Base-by-base conservation (phyloP, 2,329 filamentous ascomycete genomes). In the Claviceps quebecensis region DNA sequence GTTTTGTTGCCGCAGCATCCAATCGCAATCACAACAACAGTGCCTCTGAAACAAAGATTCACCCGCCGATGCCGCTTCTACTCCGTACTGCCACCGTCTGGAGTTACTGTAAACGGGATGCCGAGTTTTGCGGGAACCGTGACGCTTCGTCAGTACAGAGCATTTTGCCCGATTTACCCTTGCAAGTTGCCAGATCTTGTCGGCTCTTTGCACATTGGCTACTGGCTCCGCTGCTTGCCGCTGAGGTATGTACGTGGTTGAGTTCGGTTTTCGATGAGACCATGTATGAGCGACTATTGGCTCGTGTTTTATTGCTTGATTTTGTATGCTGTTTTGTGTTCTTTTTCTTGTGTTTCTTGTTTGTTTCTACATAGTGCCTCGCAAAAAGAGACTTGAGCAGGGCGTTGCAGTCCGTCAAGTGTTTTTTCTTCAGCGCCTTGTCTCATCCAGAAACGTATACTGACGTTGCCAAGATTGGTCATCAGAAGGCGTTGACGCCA, bases 31-130 rank as follows among this genome's bases (percentile, higher is more conserved):
- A 41, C 29, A 17, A 37, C 22, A 40, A 16, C 34, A 41, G 11
- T 23, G 37, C 13, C 14, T 48, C 17, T 40, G 39, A 48, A 37
- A 56, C 45, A 47, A 47, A 5, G 9, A 17, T 13, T 29, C 44
- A 29, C 23, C 23, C 16, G 6, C 14, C 23, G 44, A 22, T 34
- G 29, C 9, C 45, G 45, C n/a, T 29, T 26, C 23, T 26, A 34
- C 44, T 17, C 34, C 26, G 26, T 36, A 40, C 11, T 22, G 37
- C 45, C 34, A 47, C 22, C 22, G 37, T 22, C 16, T 56, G 57
- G 57, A 52, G 46, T 38, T 52, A 50, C 56, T 57, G 50, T 49
- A 58, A 56, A 47, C 45, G 57, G 57, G 19, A 59, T 53, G 22
- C 56, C 56, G 56, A 55, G 39, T 22, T 26, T 44, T 43, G 43